A percentile compares a stretch with the other conserved stretches of the same genome.
Conservation (phyloP, 352 stramenopile genomes). For the Aphanomyces stellatus region DNA sequence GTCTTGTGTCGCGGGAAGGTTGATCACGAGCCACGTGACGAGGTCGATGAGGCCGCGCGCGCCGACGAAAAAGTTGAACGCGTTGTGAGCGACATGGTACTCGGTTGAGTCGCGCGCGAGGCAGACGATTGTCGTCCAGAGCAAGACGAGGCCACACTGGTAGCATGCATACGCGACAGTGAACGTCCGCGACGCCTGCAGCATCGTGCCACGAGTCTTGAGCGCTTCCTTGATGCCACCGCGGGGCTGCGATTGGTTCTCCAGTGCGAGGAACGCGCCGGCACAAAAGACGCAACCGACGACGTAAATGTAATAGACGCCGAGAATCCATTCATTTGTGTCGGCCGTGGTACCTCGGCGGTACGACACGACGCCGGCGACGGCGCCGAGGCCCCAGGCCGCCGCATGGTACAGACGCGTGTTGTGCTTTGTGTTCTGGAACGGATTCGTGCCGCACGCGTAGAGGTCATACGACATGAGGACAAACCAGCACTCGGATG, state of each 20-base stretch:
- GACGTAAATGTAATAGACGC: conserved; percentile 71
- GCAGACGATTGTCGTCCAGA: conserved; percentile 51
- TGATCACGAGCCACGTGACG: conserved; percentile 78
- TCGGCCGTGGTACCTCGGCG: conserved; percentile 44
- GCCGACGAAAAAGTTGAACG: conserved; percentile 59
- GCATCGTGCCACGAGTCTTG: conserved; percentile 71
- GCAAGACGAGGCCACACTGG: conserved; percentile 72
- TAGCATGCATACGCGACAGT: conserved; percentile 74
- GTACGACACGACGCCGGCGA: conserved; percentile 52
- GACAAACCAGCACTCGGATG: conserved; percentile 83
- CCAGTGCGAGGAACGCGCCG: conserved; percentile 49
- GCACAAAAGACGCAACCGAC: conserved; percentile 58
- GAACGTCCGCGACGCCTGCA: conserved; percentile 71
- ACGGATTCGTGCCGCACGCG: conserved; percentile 79
- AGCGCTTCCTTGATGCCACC: conserved; percentile 70
- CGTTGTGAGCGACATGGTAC: conserved; percentile 32
- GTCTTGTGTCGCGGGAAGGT: too few species aligned
- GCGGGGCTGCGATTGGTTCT: conserved; percentile 53
- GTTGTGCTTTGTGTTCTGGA: conserved; percentile 73
- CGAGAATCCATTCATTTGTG: conserved; percentile 25
- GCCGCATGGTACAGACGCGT: conserved; percentile 65
- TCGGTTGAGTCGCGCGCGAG: not conserved
- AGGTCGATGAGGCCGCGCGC: conserved; percentile 75
- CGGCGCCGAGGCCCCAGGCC: conserved; percentile 47
- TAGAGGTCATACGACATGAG: conserved; percentile 81